Evolutionary conservation across 768 basidiomycete genomes (phyloP), one percentile per base, ranked within the genome.

Genomic region (Pleurotus tuber-regium): DNA sequence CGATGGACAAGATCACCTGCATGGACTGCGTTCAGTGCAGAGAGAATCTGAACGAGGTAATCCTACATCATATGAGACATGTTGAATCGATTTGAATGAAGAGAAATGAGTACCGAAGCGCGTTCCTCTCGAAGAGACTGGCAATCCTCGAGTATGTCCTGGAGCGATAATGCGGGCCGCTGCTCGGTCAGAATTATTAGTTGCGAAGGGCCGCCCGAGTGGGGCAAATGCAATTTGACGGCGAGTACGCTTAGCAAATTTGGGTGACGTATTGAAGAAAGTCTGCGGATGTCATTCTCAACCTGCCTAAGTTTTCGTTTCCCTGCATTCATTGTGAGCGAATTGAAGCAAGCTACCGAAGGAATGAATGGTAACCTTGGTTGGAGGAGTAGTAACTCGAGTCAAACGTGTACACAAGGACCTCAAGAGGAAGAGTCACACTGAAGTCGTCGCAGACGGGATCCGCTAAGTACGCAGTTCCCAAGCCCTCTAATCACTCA

Each of bases 121-220:
- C 87, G 75, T 30, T 84, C 83, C 62, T 89, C 83, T 42, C 82
- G 78, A n/a, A 94, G 67, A n/a, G 71, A 75, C 26, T 87, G 84
- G 46, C 81, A 84, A 58, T 90, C 86, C 54, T 86, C 81, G n/a
- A 94, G 69, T 4, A 93, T 78, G 53, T 91, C 87, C 36, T 82
- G 73, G 24, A 93, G 63, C 0, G 82, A 85, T 52, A 88, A 67
- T 0, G 82, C 65, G 0, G 89, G 87, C 0, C 76, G 72, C 60
- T 87, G 80, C 59, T 93, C 91, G n/a, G 76, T 80, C 19, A 93
- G 72, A 4, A 94, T 76, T 25, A 78, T 68, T 51, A 94, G 62
- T 46, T 78, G 78, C 2, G 86, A 77, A 1, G 76, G 66, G 0
- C 68, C 70, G 33, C 68, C 73, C 0, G 77, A 63, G 49, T 78